Evolutionary conservation across 2,329 filamentous ascomycete species (phyloP).

Genomic region (Incumbomyces lentus): DNA sequence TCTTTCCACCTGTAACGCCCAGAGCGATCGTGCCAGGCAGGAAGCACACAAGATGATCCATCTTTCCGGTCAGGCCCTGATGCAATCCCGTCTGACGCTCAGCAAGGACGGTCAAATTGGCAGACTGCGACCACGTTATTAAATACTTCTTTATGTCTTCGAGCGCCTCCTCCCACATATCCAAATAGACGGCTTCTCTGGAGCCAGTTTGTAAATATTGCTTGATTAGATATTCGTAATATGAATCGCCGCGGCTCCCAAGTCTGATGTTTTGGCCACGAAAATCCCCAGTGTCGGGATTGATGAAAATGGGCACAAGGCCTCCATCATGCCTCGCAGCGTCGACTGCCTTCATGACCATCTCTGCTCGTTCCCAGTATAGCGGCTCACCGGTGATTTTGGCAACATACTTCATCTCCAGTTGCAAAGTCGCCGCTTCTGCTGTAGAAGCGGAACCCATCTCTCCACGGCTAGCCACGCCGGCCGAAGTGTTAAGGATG

Average conservation of each 20-base stretch:
- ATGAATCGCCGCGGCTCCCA: conserved; percentile 89
- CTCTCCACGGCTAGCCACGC: conserved; percentile 51
- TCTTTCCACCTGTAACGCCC: conserved; percentile 67
- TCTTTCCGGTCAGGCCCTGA: conserved; percentile 65
- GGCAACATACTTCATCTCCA: conserved; percentile 94
- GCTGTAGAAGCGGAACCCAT: conserved; percentile 80
- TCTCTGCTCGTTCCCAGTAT: conserved; percentile 88
- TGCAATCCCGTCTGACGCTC: conserved; percentile 69
- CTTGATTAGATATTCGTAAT: conserved; percentile 98
- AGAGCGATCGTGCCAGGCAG: conserved; percentile 92
- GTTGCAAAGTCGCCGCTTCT: conserved; percentile 81
- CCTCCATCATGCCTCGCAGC: conserved; percentile 69
- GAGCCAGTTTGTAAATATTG: conserved; percentile 91
- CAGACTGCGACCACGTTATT: conserved; percentile 73
- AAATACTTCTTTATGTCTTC: conserved; percentile 82
- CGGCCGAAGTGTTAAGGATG: conserved; percentile 66
- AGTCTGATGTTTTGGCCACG: conserved; percentile 76
- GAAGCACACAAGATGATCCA: conserved; percentile 98
- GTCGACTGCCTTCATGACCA: conserved; percentile 84
- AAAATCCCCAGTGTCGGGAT: conserved; percentile 68
- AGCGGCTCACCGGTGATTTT: conserved; percentile 85
- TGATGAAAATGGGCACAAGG: conserved; percentile 83
- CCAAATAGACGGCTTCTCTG: conserved; percentile 73
- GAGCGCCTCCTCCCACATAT: conserved; percentile 87
- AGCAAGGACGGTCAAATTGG: conserved; percentile 76